Evolutionary conservation across 768 basidiomycete genomes (phyloP).

Genomic region (Daedaleopsis sinensis): DNA sequence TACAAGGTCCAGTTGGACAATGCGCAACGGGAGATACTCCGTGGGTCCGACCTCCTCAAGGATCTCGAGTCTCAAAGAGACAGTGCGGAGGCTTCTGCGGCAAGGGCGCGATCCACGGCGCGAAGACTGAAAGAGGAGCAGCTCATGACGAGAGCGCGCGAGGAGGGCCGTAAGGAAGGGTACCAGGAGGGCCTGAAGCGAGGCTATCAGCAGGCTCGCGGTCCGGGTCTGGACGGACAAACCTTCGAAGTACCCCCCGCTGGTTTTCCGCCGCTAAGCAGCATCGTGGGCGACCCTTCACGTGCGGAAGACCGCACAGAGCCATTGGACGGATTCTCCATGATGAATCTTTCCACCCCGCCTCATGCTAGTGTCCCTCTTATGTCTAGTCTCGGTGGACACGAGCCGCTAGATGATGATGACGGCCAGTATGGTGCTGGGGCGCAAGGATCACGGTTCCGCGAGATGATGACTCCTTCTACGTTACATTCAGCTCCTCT

Average conservation of each 20-base stretch:
- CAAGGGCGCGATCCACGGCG: conserved; percentile 47
- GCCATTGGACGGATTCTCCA: conserved; percentile 16
- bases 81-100: conserved; percentile 49
- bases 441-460: conserved; percentile 29
- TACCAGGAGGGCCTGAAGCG: conserved; percentile 43
- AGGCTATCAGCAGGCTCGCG: conserved; percentile 27
- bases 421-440: conserved; percentile 4
- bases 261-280: background rate
- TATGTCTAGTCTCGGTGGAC: conserved; percentile 6
- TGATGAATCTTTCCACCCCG: conserved; percentile 18
- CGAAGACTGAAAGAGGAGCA: conserved; percentile 46
- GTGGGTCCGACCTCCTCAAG: conserved; percentile 46
- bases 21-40: conserved; percentile 47
- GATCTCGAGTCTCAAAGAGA: conserved; percentile 44
- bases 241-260: conserved; percentile 13
- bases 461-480: conserved; percentile 27
- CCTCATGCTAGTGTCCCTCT: conserved; percentile 5
- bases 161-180: conserved; percentile 46
- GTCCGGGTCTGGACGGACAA: background rate
- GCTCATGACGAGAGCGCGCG: conserved; percentile 42
- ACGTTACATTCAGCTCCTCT: conserved; percentile 18
- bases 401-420: background rate
- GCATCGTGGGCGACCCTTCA: conserved; percentile 1
- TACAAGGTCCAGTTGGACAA: conserved; percentile 50
- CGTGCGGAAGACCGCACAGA: conserved; percentile 2